Percentiles rank a stretch among this genome's conserved stretches.
These are phyloP conservation scores for Solanum acaule DNA, from an alignment of 257 asterid genomes.

Conservation along the genomic window DNA sequence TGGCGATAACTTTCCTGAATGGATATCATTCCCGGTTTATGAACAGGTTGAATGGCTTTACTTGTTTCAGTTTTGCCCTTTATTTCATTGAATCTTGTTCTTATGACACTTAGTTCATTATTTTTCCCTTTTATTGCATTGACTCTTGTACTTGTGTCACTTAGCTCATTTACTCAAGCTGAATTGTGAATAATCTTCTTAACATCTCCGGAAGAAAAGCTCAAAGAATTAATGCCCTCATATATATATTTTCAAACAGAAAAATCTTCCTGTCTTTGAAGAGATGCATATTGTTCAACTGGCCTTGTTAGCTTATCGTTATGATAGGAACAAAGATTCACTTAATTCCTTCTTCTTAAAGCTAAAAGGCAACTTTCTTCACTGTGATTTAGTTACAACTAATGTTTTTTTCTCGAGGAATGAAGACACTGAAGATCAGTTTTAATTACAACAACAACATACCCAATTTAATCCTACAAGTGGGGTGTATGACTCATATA, in stretches of 20 bases:
- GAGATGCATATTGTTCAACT: not conserved
- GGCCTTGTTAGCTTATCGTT: not conserved
- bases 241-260: not conserved
- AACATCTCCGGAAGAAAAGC: not conserved
- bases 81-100: not conserved
- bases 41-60: slow-evolving; percentile 57
- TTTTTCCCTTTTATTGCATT: not conserved
- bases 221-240: not conserved
- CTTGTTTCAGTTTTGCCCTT: not conserved
- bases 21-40: slow-evolving; percentile 93
- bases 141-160: not conserved
- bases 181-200: not conserved
- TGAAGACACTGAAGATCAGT: not conserved
- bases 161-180: not conserved
- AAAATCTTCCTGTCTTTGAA: not conserved
- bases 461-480: not conserved
- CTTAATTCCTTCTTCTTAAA: not conserved
- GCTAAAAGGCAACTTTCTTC: not conserved
- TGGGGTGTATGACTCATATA: not conserved
- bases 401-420: not conserved
- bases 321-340: not conserved
- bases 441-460: not conserved
- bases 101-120: not conserved
- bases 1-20: slow-evolving; percentile 89
- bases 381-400: not conserved